Evolutionary conservation across 768 basidiomycete species (phyloP).

Genomic region (Panellus pusillus): DNA sequence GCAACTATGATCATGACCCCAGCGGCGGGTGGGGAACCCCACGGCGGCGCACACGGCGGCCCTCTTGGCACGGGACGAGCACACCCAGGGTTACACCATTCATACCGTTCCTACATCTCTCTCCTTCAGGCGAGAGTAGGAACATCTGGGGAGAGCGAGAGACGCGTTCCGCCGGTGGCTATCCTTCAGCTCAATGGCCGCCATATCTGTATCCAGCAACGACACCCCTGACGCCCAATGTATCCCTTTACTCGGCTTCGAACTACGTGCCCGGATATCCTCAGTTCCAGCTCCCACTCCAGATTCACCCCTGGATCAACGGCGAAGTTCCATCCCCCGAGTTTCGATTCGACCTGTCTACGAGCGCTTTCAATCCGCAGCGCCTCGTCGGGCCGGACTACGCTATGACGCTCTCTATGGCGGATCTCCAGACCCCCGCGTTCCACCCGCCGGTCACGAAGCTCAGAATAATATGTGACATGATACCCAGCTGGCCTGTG

Average conservation of each 20-base stretch:
- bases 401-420: constrained; percentile 35
- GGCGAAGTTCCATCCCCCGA: constrained; percentile 46
- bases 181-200: background rate
- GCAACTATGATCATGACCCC: background rate
- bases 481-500: constrained; percentile 62
- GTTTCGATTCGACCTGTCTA: constrained; percentile 58
- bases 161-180: background rate
- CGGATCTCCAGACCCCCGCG: constrained; percentile 52
- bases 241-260: constrained; percentile 1
- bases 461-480: constrained; percentile 59
- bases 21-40: constrained; percentile 10
- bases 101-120: constrained; percentile 13
- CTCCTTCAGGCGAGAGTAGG: constrained; percentile 3
- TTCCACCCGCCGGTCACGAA: constrained; percentile 54
- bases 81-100: constrained; percentile 19
- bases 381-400: constrained; percentile 40
- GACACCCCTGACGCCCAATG: constrained; percentile 15
- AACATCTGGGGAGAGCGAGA: background rate
- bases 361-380: constrained; percentile 46
- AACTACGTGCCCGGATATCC: constrained; percentile 16
- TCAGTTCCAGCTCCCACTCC: constrained; percentile 22
- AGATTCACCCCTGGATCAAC: constrained; percentile 54
- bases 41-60: constrained; percentile 35
- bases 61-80: constrained; percentile 42
- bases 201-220: constrained; percentile 2